Evolutionary conservation across 176 grass and related monocot species (phyloP).

Genomic region (Pontederia paniculata): DNA sequence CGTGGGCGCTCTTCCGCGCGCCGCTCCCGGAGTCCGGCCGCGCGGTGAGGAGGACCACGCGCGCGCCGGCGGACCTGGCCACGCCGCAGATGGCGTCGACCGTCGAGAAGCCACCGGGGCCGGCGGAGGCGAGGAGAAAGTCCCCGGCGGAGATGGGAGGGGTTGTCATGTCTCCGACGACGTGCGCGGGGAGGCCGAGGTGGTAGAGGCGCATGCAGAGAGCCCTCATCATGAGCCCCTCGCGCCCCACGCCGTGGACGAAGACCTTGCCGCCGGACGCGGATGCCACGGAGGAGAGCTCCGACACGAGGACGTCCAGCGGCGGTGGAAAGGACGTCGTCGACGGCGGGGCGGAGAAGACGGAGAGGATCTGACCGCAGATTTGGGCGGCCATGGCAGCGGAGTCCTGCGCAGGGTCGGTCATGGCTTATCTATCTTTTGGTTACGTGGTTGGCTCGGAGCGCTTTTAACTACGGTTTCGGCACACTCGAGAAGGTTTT

Average conservation of each 20-base stretch:
- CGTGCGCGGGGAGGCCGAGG: constrained; percentile 52
- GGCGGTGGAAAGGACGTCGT: constrained; percentile 20
- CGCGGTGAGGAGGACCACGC: constrained; percentile 65
- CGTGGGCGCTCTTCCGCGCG: constrained; percentile 37
- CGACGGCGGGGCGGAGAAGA: constrained; percentile 37
- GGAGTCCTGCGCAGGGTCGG: not conserved
- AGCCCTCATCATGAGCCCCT: constrained; percentile 86
- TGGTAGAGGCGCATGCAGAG: constrained; percentile 94
- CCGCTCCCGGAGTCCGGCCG: constrained; percentile 23
- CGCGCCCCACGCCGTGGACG: constrained; percentile 87
- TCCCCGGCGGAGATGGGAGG: constrained; percentile 27
- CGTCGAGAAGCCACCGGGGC: constrained; percentile 73
- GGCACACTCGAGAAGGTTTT: too few species aligned
- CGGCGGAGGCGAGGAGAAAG: constrained; percentile 65
- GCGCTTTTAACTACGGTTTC: too few species aligned
- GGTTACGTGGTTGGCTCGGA: not conserved
- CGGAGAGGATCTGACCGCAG: constrained; percentile 57
- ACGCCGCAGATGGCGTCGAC: constrained; percentile 79
- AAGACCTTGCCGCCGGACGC: constrained; percentile 41
- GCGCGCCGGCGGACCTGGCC: constrained; percentile 37
- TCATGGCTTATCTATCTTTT: constrained; percentile 22
- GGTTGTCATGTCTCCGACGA: constrained; percentile 61
- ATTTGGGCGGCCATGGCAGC: constrained; percentile 41
- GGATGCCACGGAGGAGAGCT: constrained; percentile 27
- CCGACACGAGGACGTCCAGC: constrained; percentile 25